phyloP scores from a whole-genome alignment of 768 basidiomycete genomes.

The Mycena rosella region DNA sequence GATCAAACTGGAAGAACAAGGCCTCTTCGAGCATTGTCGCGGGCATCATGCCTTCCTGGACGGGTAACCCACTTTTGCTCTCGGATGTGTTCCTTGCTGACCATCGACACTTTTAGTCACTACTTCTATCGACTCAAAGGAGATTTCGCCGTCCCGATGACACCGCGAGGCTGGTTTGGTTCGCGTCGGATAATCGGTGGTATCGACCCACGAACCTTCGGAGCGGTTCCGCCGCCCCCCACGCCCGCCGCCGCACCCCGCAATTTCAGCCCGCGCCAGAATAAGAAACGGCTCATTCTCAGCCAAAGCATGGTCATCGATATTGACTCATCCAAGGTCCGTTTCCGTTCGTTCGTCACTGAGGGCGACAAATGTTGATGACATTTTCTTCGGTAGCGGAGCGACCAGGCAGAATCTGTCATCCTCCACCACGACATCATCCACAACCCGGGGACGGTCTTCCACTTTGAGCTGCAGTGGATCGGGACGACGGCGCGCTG shows the following conservation, averaged over 20 bases:
- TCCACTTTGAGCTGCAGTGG: conserved; percentile 99
- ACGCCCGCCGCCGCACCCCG: conserved; percentile 41
- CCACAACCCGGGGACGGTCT: conserved; percentile 94
- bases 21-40: conserved; percentile 87
- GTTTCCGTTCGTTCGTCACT: conserved; percentile 31
- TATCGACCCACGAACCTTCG: conserved; percentile 42
- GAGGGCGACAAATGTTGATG: not conserved
- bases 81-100: conserved; percentile 14
- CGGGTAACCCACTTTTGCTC: conserved; percentile 64
- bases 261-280: conserved; percentile 57
- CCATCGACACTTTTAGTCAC: conserved; percentile 62
- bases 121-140: conserved; percentile 90
- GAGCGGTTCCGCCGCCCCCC: conserved; percentile 40
- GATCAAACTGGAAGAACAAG: conserved; percentile 79
- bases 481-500: conserved; percentile 93
- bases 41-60: conserved; percentile 88
- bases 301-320: conserved; percentile 95
- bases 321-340: conserved; percentile 80
- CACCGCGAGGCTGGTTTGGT: conserved; percentile 82
- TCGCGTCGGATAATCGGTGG: conserved; percentile 63
- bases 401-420: conserved; percentile 89
- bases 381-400: conserved; percentile 61
- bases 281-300: conserved; percentile 75
- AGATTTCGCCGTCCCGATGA: conserved; percentile 79
- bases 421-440: conserved; percentile 95